These are phyloP conservation scores for Pleurotus citrinopileatus DNA, from an alignment of 768 basidiomycete genomes.

Conservation along the genomic window DNA sequence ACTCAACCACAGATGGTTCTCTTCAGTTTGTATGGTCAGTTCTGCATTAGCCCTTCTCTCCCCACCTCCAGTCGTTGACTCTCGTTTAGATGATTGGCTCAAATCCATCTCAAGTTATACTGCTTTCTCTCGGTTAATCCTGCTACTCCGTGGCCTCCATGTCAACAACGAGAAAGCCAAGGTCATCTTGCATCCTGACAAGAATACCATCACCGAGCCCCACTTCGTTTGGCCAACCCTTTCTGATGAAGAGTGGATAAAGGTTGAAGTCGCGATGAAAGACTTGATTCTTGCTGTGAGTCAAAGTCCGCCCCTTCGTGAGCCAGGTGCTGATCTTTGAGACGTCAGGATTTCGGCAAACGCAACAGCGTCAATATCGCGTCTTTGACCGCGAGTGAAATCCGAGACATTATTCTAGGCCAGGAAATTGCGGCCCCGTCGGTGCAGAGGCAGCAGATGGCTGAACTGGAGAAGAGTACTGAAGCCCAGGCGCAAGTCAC, in stretches of 20 bases:
- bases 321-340: conserved; percentile 18
- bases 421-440: conserved; percentile 98
- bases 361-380: conserved; percentile 99
- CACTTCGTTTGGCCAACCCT: conserved; percentile 98
- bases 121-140: conserved; percentile 95
- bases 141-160: conserved; percentile 95
- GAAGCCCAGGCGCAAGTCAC: conserved; percentile 96
- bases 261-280: conserved; percentile 98
- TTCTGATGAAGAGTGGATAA: conserved; percentile 95
- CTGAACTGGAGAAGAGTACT: conserved; percentile 93
- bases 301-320: conserved; percentile 8
- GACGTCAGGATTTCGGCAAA: conserved; percentile 88
- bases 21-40: conserved; percentile 88
- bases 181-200: conserved; percentile 96
- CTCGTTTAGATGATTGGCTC: conserved; percentile 84
- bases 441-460: conserved; percentile 98
- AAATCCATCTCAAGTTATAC: conserved; percentile 99
- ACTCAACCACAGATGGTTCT: conserved; percentile 99
- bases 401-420: conserved; percentile 96
- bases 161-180: conserved; percentile 99
- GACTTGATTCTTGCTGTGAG: conserved; percentile 88
- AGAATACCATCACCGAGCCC: conserved; percentile 93
- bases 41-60: neutral
- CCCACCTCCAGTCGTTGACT: conserved; percentile 9
- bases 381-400: conserved; percentile 93